Conservation (phyloP, 441 rosid species). For the Biscutella laevigata region DNA sequence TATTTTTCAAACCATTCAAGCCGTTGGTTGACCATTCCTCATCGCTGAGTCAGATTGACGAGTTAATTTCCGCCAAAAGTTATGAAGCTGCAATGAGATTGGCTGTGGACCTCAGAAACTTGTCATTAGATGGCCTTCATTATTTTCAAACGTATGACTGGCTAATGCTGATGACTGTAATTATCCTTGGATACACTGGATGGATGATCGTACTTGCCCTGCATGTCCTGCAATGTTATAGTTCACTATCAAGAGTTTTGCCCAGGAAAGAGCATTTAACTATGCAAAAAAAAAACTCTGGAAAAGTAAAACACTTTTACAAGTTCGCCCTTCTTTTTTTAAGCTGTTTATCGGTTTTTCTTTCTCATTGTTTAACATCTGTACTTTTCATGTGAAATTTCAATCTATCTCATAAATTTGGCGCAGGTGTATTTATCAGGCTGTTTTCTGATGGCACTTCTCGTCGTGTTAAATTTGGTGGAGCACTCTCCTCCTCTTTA, state of each 20-base stretch:
- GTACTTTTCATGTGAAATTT: not conserved
- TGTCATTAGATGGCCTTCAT: slow-evolving; percentile 80
- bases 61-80: slow-evolving; percentile 41
- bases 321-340: not conserved
- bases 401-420: slow-evolving; percentile 24
- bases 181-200: slow-evolving; percentile 82
- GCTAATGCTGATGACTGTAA: slow-evolving; percentile 83
- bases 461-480: slow-evolving; percentile 40
- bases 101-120: slow-evolving; percentile 63
- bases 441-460: slow-evolving; percentile 48
- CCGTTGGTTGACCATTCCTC: slow-evolving; percentile 52
- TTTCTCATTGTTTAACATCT: not conserved
- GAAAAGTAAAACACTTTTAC: slow-evolving; percentile 47
- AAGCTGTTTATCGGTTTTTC: not conserved
- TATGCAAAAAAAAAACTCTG: slow-evolving; percentile 38
- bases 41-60: slow-evolving; percentile 53
- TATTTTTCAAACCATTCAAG: slow-evolving; percentile 76
- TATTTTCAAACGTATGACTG: slow-evolving; percentile 96
- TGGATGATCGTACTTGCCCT: slow-evolving; percentile 85
- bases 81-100: slow-evolving; percentile 61
- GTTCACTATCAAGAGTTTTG: slow-evolving; percentile 46
- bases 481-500: slow-evolving; percentile 88
- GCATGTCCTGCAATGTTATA: slow-evolving; percentile 79
- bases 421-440: slow-evolving; percentile 62
- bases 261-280: slow-evolving; percentile 40